Percentiles rank a stretch among this genome's conserved stretches.
Evolutionary conservation across 1,284 basidiomycete genomes (phyloP).

Genomic region (Cutaneotrichosporon sp.): DNA sequence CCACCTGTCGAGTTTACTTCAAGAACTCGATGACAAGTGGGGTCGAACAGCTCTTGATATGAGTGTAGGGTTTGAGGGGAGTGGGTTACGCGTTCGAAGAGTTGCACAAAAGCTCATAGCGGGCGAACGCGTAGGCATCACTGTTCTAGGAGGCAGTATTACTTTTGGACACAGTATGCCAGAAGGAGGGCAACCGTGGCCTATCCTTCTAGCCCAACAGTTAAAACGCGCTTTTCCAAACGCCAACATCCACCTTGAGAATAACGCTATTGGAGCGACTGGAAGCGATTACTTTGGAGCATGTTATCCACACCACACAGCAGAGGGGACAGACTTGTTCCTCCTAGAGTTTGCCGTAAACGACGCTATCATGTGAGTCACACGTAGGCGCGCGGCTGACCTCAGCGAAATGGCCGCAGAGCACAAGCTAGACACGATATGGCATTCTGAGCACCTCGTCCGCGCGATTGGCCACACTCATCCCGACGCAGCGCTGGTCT

Average conservation of each 20-base stretch:
- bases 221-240: slow-evolving; percentile 5
- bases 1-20: background rate
- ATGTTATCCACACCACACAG: slow-evolving; percentile 14
- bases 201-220: background rate
- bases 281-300: slow-evolving; percentile 17
- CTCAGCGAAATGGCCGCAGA: background rate
- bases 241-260: slow-evolving; percentile 8
- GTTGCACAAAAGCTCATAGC: background rate
- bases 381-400: background rate
- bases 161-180: slow-evolving; percentile 8
- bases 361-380: slow-evolving; percentile 9
- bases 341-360: slow-evolving; percentile 17
- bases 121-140: slow-evolving; percentile 1
- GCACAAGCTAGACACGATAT: slow-evolving; percentile 1
- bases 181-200: slow-evolving; percentile 4
- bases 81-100: slow-evolving; percentile 9
- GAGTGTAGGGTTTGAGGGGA: slow-evolving; percentile 13
- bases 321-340: slow-evolving; percentile 11
- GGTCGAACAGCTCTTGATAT: slow-evolving; percentile 12
- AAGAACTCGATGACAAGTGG: slow-evolving; percentile 10
- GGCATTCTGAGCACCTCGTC: slow-evolving; percentile 14
- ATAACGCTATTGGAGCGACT: slow-evolving; percentile 6
- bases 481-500: slow-evolving; percentile 4
- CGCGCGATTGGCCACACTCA: slow-evolving; percentile 7
- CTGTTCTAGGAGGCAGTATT: slow-evolving; percentile 15